Base-by-base conservation (phyloP, 495 filamentous ascomycete species). In the Penicillium maclennaniae region DNA sequence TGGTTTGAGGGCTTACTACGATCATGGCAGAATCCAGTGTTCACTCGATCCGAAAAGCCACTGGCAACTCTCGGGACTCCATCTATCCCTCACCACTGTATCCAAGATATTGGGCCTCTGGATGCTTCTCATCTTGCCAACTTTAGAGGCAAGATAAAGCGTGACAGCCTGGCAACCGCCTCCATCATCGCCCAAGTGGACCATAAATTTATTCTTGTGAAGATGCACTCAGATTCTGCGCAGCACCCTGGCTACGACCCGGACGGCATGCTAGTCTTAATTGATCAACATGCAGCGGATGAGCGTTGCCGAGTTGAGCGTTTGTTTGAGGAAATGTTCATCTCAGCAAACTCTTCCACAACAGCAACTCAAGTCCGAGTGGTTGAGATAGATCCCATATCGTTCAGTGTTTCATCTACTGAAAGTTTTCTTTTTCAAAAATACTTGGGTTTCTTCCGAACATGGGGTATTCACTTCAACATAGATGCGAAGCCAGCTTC, bases 231-330 rank as follows among this genome's bases (percentile, higher is more conserved):
- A 23, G 61, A 43, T 12, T 7, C 27, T 37, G 43, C 27, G 4
- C 28, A 36, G 4, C 25, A 7, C 21, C 27, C 21, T 21, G 45
- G 44, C 10, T 7, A 34, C 38, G 31, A 54, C 20, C 19, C 44
- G 10, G 47, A 59, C 17, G 41, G 27, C 41, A 47, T 82, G 10
- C 72, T 98, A 1, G 79, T 95, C 0, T 75, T 97, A 9, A 80
- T 98, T 41, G 93, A 98, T 65, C 93, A 98, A 60, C 93, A 98
- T 65, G 93, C 93, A 9, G 93, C 92, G 1, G 90, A 95, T 68
- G 93, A 98, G 68, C 79, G 93, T 17, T 86, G 87, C 60, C 82
- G 86, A 6, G 80, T 97, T 7, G 93, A 98, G 67, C 62, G 63
- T 0, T 75, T 98, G 0, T 72, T 88, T 36, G 51, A 62, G 17